These are phyloP conservation scores for Lachnellula hyalina DNA, from an alignment of 2,329 filamentous ascomycete species.

Conservation along the genomic window DNA sequence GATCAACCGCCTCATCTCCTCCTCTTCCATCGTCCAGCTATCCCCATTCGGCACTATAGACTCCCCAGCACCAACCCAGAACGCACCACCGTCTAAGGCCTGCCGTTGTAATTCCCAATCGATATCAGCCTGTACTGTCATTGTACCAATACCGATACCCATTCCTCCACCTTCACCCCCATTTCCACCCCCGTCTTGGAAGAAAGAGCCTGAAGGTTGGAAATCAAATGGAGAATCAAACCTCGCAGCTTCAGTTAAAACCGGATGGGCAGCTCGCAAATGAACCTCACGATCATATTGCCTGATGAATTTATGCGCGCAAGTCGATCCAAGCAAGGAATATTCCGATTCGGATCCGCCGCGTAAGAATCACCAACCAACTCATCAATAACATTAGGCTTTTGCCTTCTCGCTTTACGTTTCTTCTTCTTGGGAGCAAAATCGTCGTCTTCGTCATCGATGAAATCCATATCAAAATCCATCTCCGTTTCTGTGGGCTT, in stretches of 20 bases:
- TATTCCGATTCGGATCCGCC: constrained; percentile 38
- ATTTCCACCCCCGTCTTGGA: not conserved
- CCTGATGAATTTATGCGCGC: constrained; percentile 49
- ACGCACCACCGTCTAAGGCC: constrained; percentile 17
- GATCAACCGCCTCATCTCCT: constrained; percentile 29
- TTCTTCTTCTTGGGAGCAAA: constrained; percentile 5
- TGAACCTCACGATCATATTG: constrained; percentile 55
- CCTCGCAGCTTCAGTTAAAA: too few species aligned
- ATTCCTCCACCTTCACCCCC: not conserved
- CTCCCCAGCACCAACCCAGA: constrained; percentile 27
- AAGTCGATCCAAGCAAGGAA: constrained; percentile 47
- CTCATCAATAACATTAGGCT: constrained; percentile 34
- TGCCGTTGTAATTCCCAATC: constrained; percentile 28
- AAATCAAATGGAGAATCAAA: too few species aligned
- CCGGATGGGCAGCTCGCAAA: constrained; percentile 40
- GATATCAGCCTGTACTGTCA: constrained; percentile 8
- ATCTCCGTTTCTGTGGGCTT: constrained; percentile 32
- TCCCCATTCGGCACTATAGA: not conserved
- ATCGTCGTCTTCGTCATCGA: constrained; percentile 10
- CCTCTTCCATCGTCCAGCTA: constrained; percentile 15
- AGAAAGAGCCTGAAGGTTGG: too few species aligned
- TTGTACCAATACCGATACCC: too few species aligned
- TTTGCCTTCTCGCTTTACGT: constrained; percentile 10
- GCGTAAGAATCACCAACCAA: constrained; percentile 54
- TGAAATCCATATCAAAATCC: not conserved